Conservation (phyloP, 495 filamentous ascomycete species). For the Melanomma pulvis-pyrius region DNA sequence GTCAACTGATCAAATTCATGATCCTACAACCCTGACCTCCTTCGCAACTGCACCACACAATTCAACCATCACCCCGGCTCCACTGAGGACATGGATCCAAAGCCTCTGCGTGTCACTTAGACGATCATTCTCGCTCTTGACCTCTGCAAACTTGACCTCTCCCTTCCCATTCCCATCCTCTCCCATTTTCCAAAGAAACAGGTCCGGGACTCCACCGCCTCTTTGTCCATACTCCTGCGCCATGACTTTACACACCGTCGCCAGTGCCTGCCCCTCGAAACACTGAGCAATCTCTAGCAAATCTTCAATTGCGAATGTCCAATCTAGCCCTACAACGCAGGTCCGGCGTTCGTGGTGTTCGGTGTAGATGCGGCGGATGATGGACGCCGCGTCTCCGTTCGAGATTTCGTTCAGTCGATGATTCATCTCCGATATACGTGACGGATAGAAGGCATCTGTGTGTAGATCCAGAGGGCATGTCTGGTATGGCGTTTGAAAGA, state of each 20-base stretch:
- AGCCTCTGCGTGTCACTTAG: conserved; percentile 94
- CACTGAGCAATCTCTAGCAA: conserved; percentile 78
- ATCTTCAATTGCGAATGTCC: conserved; percentile 82
- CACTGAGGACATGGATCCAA: conserved; percentile 91
- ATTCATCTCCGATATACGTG: conserved; percentile 85
- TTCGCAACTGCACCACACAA: conserved; percentile 84
- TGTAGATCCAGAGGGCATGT: conserved; percentile 91
- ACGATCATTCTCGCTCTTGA: conserved; percentile 93
- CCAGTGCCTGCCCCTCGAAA: conserved; percentile 78
- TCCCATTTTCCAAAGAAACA: conserved; percentile 77
- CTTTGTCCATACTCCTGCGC: conserved; percentile 90
- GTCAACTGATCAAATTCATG: background rate
- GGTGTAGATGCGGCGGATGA: conserved; percentile 68
- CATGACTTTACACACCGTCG: conserved; percentile 84
- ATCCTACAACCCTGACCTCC: conserved; percentile 55
- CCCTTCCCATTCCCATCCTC: conserved; percentile 43
- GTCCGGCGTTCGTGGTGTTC: conserved; percentile 68
- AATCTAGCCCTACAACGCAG: conserved; percentile 87
- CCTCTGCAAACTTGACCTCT: conserved; percentile 83
- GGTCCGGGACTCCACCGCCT: conserved; percentile 86
- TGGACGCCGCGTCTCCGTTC: conserved; percentile 57
- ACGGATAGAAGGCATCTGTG: conserved; percentile 90
- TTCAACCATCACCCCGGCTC: conserved; percentile 82
- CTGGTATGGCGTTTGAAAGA: conserved; percentile 94
- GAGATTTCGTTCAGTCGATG: conserved; percentile 77